These are phyloP conservation scores for Saccharomycopsis crataegensis DNA, from an alignment of 1,139 yeast species.

Conservation along the genomic window DNA sequence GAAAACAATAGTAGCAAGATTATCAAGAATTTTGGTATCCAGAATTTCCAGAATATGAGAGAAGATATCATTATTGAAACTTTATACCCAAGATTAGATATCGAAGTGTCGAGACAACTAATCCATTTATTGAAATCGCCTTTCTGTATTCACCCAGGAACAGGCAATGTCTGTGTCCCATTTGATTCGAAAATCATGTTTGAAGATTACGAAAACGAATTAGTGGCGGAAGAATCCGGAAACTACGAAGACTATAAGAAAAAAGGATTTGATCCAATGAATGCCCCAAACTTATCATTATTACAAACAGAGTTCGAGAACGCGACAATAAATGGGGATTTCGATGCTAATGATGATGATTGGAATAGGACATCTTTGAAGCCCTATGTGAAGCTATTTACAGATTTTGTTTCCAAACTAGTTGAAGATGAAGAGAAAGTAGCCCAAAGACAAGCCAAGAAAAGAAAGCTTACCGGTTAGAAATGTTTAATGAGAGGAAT, in stretches of 20 bases:
- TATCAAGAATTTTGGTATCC: constrained; percentile 28
- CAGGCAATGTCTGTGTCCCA: constrained; percentile 97
- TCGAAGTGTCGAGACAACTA: constrained; percentile 83
- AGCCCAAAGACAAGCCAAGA: not conserved
- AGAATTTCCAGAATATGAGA: constrained; percentile 56
- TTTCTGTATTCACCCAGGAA: constrained; percentile 95
- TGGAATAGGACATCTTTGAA: constrained; percentile 65
- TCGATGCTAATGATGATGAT: constrained; percentile 33
- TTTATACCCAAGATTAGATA: constrained; percentile 86
- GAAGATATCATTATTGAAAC: constrained; percentile 77
- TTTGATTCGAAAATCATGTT: constrained; percentile 45
- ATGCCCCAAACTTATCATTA: constrained; percentile 67
- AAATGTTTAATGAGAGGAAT: not conserved
- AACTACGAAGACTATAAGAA: not conserved
- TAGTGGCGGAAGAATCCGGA: not conserved
- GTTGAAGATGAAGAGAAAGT: constrained; percentile 8
- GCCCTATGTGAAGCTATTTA: constrained; percentile 69
- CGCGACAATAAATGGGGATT: constrained; percentile 20
- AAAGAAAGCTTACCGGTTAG: not conserved
- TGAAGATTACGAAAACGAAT: constrained; percentile 12
- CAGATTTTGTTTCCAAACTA: constrained; percentile 45
- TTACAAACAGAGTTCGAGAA: constrained; percentile 41
- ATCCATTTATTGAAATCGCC: constrained; percentile 94
- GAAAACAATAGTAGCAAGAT: constrained; percentile 35
- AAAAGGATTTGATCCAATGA: constrained; percentile 63